Conservation (phyloP, 495 filamentous ascomycete species). For the Podospora anserina region DNA sequence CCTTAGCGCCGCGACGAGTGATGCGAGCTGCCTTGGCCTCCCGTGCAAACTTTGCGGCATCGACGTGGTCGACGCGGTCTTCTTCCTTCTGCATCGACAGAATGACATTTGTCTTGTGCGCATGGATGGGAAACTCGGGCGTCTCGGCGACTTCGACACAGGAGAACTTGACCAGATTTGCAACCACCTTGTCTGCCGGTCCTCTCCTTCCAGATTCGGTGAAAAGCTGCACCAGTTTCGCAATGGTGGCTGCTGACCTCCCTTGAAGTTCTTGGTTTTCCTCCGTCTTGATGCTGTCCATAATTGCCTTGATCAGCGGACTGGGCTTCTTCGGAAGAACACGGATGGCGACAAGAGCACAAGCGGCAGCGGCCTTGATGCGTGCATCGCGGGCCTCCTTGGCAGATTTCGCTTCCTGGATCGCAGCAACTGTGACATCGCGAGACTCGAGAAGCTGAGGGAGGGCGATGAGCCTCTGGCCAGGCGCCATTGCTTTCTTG, state of each 20-base stretch:
- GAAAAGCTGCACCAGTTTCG: constrained; percentile 79
- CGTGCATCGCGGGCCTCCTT: constrained; percentile 84
- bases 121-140: constrained; percentile 84
- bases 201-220: constrained; percentile 69
- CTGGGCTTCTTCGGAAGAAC: constrained; percentile 87
- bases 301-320: constrained; percentile 86
- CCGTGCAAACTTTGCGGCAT: constrained; percentile 80
- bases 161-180: constrained; percentile 92
- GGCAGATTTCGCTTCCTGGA: constrained; percentile 70
- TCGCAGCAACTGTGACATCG: constrained; percentile 61
- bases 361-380: constrained; percentile 79
- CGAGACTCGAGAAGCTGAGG: constrained; percentile 73
- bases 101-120: constrained; percentile 68
- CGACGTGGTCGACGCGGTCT: constrained; percentile 86
- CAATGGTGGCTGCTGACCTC: constrained; percentile 80
- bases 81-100: constrained; percentile 94
- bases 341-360: constrained; percentile 80
- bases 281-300: constrained; percentile 96
- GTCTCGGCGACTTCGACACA: constrained; percentile 97
- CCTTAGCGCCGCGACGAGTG: constrained; percentile 87
- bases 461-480: constrained; percentile 74
- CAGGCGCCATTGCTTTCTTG: constrained; percentile 77
- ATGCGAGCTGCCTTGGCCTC: constrained; percentile 84
- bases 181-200: constrained; percentile 88
- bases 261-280: constrained; percentile 87